Evolutionary conservation across 1,284 basidiomycete species (phyloP).

Genomic region (Singerocomus rubriflavus): DNA sequence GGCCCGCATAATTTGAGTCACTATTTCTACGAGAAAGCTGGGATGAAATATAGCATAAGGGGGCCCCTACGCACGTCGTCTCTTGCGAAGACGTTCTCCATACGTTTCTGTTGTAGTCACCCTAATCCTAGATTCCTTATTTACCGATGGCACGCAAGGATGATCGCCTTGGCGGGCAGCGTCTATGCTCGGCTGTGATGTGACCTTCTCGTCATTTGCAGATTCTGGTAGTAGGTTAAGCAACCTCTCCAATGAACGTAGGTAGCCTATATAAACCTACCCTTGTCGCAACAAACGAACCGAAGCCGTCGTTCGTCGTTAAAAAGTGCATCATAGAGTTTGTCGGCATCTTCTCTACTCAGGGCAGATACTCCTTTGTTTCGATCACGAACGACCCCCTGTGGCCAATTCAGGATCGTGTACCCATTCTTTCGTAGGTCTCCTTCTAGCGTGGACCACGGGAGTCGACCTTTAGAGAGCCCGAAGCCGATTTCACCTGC

Average conservation of each 20-base stretch:
- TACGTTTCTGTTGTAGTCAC: too few relatives aligned
- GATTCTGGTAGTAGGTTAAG: not conserved
- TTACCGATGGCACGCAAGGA: too few relatives aligned
- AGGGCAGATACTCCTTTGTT: not conserved
- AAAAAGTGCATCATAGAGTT: not conserved
- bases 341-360: not conserved
- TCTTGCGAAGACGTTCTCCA: too few relatives aligned
- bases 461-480: slow-evolving; percentile 1
- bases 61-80: too few relatives aligned
- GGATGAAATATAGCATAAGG: too few relatives aligned
- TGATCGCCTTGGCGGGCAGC: too few relatives aligned
- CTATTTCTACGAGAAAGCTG: too few relatives aligned
- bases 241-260: not conserved
- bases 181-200: too few relatives aligned
- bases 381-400: not conserved
- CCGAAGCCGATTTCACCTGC: slow-evolving; percentile 4
- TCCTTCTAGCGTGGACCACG: slow-evolving; percentile 11
- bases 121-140: too few relatives aligned
- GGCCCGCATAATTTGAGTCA: too few relatives aligned
- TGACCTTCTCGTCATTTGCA: too few relatives aligned
- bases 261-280: not conserved
- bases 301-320: not conserved
- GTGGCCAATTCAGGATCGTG: slow-evolving; percentile 7
- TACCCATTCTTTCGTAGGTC: slow-evolving; percentile 1
- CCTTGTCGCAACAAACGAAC: not conserved